Percentiles rank a stretch among this genome's conserved stretches.
Conservation (phyloP, 257 asterid species). For the Gentiana macrophylla region DNA sequence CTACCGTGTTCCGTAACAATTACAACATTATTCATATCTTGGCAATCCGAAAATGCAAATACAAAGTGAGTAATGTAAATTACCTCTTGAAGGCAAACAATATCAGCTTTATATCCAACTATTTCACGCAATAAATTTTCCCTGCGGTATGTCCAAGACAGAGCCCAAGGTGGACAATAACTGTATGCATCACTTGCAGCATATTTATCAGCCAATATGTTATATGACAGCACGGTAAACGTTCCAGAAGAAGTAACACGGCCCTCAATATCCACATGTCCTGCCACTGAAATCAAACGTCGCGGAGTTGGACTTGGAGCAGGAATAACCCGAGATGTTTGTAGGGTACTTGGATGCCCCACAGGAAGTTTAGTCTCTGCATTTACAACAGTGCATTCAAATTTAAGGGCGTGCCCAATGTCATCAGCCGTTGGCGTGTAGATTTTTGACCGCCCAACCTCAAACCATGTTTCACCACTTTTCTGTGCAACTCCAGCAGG, state of each 20-base stretch:
- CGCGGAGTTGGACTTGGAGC: constrained; percentile 96
- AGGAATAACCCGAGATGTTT: constrained; percentile 89
- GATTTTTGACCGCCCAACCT: constrained; percentile 76
- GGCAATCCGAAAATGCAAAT: no score
- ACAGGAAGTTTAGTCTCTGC: constrained; percentile 51
- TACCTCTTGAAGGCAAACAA: constrained; percentile 99
- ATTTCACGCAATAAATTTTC: constrained; percentile 90
- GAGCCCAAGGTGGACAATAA: constrained; percentile 99
- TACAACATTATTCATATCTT: not conserved
- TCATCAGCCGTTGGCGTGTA: constrained; percentile 96
- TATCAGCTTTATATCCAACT: constrained; percentile 83
- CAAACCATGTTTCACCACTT: constrained; percentile 92
- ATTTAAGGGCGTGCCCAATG: constrained; percentile 74
- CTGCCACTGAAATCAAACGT: constrained; percentile 54
- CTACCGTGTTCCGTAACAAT: not conserved
- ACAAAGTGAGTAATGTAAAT: no score
- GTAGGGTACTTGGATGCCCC: constrained; percentile 56
- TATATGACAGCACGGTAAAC: constrained; percentile 93
- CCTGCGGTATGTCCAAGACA: constrained; percentile 94
- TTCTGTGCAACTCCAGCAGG: constrained; percentile 64
- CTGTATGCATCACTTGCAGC: constrained; percentile 68
- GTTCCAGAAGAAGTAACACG: constrained; percentile 43
- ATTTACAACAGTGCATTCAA: constrained; percentile 79
- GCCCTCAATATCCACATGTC: constrained; percentile 33
- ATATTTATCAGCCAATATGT: constrained; percentile 63